Evolutionary conservation across 768 basidiomycete species (phyloP).

Genomic region (Lyophyllum shimeji): DNA sequence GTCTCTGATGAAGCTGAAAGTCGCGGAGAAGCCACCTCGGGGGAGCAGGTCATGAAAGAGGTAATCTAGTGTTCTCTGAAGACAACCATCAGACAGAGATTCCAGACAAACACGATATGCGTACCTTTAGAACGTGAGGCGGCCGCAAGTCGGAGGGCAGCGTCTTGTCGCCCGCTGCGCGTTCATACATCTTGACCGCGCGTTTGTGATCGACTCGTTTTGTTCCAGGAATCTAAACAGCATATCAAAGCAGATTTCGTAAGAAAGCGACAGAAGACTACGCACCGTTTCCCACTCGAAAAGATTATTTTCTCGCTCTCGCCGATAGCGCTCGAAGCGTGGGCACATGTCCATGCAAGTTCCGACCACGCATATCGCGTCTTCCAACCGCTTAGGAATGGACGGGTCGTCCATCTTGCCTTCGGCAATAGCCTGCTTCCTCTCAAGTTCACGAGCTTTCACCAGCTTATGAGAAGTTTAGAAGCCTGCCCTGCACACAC

Average conservation of each 20-base stretch:
- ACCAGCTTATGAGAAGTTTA: constrained; percentile 50
- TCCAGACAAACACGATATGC: constrained; percentile 3
- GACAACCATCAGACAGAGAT: constrained; percentile 4
- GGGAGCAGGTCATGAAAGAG: constrained; percentile 83
- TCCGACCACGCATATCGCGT: constrained; percentile 91
- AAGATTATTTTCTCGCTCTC: constrained; percentile 87
- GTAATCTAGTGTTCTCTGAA: constrained; percentile 85
- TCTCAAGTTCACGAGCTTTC: constrained; percentile 70
- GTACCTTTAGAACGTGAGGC: constrained; percentile 76
- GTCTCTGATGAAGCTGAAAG: constrained; percentile 88
- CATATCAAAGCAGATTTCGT: constrained; percentile 39
- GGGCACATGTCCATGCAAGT: constrained; percentile 96
- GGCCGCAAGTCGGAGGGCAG: constrained; percentile 92
- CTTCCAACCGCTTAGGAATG: constrained; percentile 76
- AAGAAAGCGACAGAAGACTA: constrained; percentile 33
- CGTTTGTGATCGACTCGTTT: constrained; percentile 81
- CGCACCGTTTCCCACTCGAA: constrained; percentile 84
- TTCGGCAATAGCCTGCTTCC: constrained; percentile 71
- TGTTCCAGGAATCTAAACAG: constrained; percentile 72
- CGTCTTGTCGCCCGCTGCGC: constrained; percentile 90
- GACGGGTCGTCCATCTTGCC: constrained; percentile 89
- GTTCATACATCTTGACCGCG: constrained; percentile 94
- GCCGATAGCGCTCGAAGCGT: constrained; percentile 86
- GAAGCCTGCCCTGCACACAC: constrained; percentile 15
- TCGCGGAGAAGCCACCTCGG: constrained; percentile 62